Percentiles rank a stretch among this genome's conserved stretches.
Evolutionary conservation across 1,139 yeast species (phyloP).

Genomic region (Diutina siamensis): DNA sequence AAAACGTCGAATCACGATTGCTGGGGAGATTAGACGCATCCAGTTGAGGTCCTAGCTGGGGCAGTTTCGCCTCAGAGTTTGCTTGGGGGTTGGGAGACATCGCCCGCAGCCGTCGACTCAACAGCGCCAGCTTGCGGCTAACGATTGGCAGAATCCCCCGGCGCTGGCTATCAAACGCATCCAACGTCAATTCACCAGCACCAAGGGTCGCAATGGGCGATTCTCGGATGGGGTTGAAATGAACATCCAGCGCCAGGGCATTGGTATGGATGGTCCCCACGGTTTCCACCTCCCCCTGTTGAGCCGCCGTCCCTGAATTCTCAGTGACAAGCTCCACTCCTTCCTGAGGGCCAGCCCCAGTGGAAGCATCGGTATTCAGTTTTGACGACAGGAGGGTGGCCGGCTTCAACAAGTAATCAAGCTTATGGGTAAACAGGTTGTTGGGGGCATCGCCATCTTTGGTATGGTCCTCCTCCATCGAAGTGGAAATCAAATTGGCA

Average conservation of each 20-base stretch:
- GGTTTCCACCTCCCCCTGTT: background rate
- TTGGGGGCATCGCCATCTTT: background rate
- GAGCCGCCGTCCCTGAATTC: too few relatives aligned
- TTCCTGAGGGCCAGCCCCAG: background rate
- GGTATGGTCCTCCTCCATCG: background rate
- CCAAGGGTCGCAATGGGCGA: constrained; percentile 58
- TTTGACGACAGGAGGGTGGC: constrained; percentile 9
- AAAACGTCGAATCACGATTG: background rate
- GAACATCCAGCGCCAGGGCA: constrained; percentile 16
- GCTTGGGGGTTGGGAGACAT: background rate
- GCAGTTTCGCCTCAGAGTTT: background rate
- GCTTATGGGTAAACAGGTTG: constrained; percentile 11
- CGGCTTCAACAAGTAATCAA: constrained; percentile 14
- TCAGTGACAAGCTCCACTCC: background rate
- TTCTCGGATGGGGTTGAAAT: constrained; percentile 48
- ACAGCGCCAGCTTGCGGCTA: background rate
- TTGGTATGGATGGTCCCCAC: background rate
- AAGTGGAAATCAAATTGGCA: constrained; percentile 15
- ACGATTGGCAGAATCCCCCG: background rate
- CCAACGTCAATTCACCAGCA: constrained; percentile 55
- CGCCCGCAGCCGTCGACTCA: background rate
- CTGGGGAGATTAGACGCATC: background rate
- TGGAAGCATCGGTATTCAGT: background rate
- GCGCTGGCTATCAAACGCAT: constrained; percentile 30
- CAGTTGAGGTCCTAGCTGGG: background rate